Percentiles rank a stretch among this genome's conserved stretches.
Conservation (phyloP, 768 basidiomycete genomes). For the Auriscalpium vulgare region DNA sequence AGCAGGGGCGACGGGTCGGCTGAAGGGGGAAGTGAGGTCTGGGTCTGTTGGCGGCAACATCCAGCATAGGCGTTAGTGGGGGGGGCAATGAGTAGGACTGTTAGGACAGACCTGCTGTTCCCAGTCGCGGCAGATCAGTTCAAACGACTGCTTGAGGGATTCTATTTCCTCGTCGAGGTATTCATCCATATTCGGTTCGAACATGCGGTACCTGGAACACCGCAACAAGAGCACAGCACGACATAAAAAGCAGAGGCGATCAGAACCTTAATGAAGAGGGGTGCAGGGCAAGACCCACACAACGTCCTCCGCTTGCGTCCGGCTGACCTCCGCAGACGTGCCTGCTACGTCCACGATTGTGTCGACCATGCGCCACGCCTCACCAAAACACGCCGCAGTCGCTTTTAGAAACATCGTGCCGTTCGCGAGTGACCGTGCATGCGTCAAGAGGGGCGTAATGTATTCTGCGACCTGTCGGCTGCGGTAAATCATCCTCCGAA, state of each 20-base stretch:
- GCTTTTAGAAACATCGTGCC: conserved; percentile 67
- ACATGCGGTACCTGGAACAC: conserved; percentile 78
- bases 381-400: conserved; percentile 82
- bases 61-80: background rate
- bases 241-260: conserved; percentile 2
- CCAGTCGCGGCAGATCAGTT: conserved; percentile 73
- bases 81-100: background rate
- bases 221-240: background rate
- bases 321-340: conserved; percentile 33
- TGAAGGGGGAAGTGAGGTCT: conserved; percentile 4
- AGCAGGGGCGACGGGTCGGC: conserved; percentile 1
- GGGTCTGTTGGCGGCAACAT: background rate
- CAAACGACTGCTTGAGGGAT: conserved; percentile 63
- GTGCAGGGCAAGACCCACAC: conserved; percentile 43
- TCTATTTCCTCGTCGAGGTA: conserved; percentile 94
- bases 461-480: conserved; percentile 76
- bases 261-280: background rate
- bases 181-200: conserved; percentile 94
- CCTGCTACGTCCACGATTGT: conserved; percentile 51
- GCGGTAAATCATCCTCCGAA: background rate
- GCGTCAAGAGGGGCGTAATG: conserved; percentile 64
- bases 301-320: conserved; percentile 68
- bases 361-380: conserved; percentile 83
- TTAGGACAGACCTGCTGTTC: conserved; percentile 51
- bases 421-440: conserved; percentile 66